Evolutionary conservation across 768 basidiomycete genomes (phyloP).

Genomic region (Tylopilus sp.): DNA sequence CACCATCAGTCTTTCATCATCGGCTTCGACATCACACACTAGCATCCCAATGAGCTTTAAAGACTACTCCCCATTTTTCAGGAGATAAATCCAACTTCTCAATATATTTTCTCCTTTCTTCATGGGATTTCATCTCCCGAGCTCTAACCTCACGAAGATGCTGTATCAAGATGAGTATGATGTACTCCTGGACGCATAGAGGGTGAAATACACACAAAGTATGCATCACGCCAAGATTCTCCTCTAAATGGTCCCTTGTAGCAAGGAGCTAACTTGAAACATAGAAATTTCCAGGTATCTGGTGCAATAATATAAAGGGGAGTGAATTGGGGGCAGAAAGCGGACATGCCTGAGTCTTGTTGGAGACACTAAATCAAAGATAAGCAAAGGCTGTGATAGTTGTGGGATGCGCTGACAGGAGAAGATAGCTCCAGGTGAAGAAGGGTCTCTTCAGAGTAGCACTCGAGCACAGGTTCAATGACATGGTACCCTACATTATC

Average conservation of each 20-base stretch:
- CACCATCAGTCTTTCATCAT: constrained; percentile 36
- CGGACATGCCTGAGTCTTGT: constrained; percentile 45
- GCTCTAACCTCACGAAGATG: constrained; percentile 49
- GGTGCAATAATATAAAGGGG: constrained; percentile 2
- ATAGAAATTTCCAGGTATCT: constrained; percentile 70
- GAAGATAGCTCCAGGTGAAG: constrained; percentile 64
- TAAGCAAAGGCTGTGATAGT: constrained; percentile 14
- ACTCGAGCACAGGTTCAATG: constrained; percentile 69
- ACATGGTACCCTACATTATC: constrained; percentile 57
- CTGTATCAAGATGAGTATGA: constrained; percentile 34
- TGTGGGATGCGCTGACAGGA: constrained; percentile 48
- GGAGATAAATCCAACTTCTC: too few species aligned
- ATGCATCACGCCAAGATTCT: constrained; percentile 66
- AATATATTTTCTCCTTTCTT: too few species aligned
- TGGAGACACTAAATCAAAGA: constrained; percentile 43
- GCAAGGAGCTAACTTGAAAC: constrained; percentile 56
- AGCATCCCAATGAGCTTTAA: too few species aligned
- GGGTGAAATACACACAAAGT: constrained; percentile 48
- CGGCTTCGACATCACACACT: constrained; percentile 10
- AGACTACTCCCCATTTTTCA: too few species aligned
- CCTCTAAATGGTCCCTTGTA: constrained; percentile 45
- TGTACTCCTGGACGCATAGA: not conserved
- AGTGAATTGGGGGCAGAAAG: not conserved
- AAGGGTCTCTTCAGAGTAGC: constrained; percentile 69
- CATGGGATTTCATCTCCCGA: too few species aligned